These are phyloP conservation scores for Aspergillus piperis DNA, from an alignment of 2,329 filamentous ascomycete species.

Conservation along the genomic window DNA sequence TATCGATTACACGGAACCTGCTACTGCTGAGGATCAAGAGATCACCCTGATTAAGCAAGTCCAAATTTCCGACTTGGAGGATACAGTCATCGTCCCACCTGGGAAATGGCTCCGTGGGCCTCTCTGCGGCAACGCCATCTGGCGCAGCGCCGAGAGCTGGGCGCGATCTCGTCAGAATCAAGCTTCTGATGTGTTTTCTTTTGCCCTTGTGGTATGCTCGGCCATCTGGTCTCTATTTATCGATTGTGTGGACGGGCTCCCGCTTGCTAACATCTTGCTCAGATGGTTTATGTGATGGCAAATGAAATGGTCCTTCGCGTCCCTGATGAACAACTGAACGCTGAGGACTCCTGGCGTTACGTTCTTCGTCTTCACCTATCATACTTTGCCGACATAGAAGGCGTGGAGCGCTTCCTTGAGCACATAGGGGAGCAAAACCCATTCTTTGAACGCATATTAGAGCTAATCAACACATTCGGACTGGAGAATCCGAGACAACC, in stretches of 20 bases:
- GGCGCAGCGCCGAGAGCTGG: conserved; percentile 41
- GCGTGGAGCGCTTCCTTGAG: conserved; percentile 42
- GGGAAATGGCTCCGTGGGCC: conserved; percentile 27
- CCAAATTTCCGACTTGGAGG: conserved; percentile 36
- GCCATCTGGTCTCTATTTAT: too few relatives aligned
- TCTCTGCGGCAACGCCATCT: conserved; percentile 36
- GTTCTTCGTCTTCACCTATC: conserved; percentile 45
- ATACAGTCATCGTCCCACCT: conserved; percentile 28
- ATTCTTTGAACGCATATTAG: conserved; percentile 42
- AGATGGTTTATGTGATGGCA: conserved; percentile 34
- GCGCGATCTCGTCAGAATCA: conserved; percentile 31
- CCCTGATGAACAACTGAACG: conserved; percentile 22
- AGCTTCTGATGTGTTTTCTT: conserved; percentile 40
- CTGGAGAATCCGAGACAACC: conserved; percentile 43
- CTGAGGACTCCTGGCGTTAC: conserved; percentile 27
- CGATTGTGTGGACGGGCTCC: neutral
- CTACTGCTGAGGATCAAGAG: too few relatives aligned
- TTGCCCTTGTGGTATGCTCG: conserved; percentile 31
- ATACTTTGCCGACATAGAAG: conserved; percentile 41
- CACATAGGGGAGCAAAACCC: conserved; percentile 45
- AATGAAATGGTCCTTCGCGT: conserved; percentile 33
- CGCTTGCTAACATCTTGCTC: conserved; percentile 6
- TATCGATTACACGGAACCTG: neutral
- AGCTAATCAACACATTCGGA: conserved; percentile 42
- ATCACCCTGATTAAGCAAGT: too few relatives aligned